phyloP scores from a whole-genome alignment of 345 rosid species.

The Bruguiera parviflora region DNA sequence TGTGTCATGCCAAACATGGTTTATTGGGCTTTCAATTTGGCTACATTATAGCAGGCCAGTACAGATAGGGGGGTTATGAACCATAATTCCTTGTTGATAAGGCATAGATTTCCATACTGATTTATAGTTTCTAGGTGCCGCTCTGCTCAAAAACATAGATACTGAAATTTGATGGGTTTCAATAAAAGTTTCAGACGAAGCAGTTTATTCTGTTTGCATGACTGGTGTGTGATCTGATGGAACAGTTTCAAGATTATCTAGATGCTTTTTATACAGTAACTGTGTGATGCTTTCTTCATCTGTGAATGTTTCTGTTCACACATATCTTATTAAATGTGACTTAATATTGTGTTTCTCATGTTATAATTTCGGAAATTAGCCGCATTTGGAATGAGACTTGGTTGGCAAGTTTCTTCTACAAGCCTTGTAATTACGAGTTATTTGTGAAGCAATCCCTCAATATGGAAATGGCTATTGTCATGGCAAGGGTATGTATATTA shows the following conservation, averaged over 20 bases:
- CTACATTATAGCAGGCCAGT: too few relatives aligned
- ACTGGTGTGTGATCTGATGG: not conserved
- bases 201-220: too few relatives aligned
- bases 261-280: constrained; percentile 2
- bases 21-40: too few relatives aligned
- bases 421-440: constrained; percentile 90
- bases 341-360: constrained; percentile 15
- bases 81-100: too few relatives aligned
- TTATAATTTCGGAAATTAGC: constrained; percentile 36
- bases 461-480: constrained; percentile 96
- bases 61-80: too few relatives aligned
- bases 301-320: constrained; percentile 1
- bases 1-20: too few relatives aligned
- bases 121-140: too few relatives aligned
- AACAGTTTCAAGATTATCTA: not conserved
- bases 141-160: too few relatives aligned
- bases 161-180: too few relatives aligned
- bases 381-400: constrained; percentile 98
- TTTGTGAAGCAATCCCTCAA: constrained; percentile 97
- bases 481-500: constrained; percentile 80
- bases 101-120: too few relatives aligned
- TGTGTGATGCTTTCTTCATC: not conserved
- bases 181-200: too few relatives aligned
- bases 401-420: constrained; percentile 87
- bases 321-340: constrained; percentile 9